Evolutionary conservation across 805 yeast species (phyloP).

Genomic region (Kodamaea nitidulidarum): DNA sequence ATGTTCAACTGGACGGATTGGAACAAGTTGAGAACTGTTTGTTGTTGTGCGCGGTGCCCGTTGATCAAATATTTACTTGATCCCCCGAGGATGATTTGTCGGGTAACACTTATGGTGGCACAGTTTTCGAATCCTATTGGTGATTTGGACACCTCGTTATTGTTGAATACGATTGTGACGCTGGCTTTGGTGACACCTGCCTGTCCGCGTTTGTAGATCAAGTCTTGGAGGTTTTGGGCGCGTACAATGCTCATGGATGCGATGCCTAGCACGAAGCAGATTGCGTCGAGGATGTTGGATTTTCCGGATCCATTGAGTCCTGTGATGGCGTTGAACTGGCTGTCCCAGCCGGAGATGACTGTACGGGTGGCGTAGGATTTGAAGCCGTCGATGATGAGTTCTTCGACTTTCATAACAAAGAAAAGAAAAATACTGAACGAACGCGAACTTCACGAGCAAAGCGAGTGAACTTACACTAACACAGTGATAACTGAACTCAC

Average conservation of each 20-base stretch:
- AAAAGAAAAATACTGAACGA: too few species aligned
- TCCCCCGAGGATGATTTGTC: constrained; percentile 89
- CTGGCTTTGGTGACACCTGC: constrained; percentile 97
- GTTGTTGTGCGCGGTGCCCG: constrained; percentile 96
- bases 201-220: constrained; percentile 95
- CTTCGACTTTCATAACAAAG: constrained; percentile 74
- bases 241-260: constrained; percentile 92
- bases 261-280: constrained; percentile 96
- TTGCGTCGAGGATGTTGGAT: constrained; percentile 93
- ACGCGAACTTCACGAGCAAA: too few species aligned
- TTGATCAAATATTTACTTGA: constrained; percentile 87
- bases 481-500: too few species aligned
- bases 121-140: constrained; percentile 86
- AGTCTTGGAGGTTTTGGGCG: constrained; percentile 88
- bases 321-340: constrained; percentile 94
- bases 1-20: constrained; percentile 94
- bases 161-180: constrained; percentile 93
- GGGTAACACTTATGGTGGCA: constrained; percentile 79
- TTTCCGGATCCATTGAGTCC: constrained; percentile 98
- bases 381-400: constrained; percentile 93
- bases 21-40: constrained; percentile 81
- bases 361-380: constrained; percentile 97
- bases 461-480: too few species aligned
- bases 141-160: constrained; percentile 64
- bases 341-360: constrained; percentile 92